phyloP scores from a whole-genome alignment of 73 alveolate species.

The Paramecium sonneborni region DNA sequence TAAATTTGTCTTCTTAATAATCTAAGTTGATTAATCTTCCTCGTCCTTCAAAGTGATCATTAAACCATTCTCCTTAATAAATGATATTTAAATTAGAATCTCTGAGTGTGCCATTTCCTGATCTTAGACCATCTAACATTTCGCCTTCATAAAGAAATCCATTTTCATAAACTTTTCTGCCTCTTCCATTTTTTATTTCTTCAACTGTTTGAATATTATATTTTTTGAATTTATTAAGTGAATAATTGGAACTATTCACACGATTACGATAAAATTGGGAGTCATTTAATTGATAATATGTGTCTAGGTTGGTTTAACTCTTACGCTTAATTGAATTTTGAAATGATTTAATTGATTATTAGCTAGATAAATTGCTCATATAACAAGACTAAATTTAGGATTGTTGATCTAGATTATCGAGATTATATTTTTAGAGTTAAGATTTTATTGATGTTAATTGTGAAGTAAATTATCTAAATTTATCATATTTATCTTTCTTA shows the following conservation, averaged over 20 bases:
- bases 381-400: neutral
- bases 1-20: neutral
- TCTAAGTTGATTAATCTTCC: slow-evolving; percentile 55
- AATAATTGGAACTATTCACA: neutral
- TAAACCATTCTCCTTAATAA: slow-evolving; percentile 63
- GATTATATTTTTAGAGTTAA: neutral
- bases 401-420: neutral
- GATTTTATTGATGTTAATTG: neutral
- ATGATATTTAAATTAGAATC: slow-evolving; percentile 15
- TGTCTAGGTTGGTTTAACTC: neutral
- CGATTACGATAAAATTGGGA: neutral
- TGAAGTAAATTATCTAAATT: neutral
- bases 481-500: neutral
- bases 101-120: slow-evolving; percentile 55
- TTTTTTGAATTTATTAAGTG: neutral
- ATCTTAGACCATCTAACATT: slow-evolving; percentile 44
- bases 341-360: neutral
- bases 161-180: slow-evolving; percentile 37
- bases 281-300: neutral
- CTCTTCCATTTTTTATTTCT: neutral
- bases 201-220: neutral
- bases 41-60: slow-evolving; percentile 43
- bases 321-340: neutral
- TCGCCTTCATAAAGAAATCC: slow-evolving; percentile 60
- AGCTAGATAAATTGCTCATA: neutral